Evolutionary conservation across 176 grass and related monocot genomes (phyloP).

Genomic region (Bromus sterilis): DNA sequence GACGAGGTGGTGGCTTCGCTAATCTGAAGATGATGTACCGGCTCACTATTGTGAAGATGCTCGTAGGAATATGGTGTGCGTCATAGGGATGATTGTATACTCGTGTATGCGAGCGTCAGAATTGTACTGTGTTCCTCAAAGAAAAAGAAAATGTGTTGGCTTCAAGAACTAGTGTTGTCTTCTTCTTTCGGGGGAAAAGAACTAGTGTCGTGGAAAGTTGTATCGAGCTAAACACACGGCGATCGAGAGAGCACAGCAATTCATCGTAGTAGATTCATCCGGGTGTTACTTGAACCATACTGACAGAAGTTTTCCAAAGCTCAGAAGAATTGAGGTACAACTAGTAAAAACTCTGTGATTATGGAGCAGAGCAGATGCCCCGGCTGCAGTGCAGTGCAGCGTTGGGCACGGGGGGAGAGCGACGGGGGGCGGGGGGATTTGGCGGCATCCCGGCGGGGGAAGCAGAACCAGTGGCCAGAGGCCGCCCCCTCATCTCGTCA

Average conservation of each 20-base stretch:
- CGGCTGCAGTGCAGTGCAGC: neutral
- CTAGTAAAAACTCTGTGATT: neutral
- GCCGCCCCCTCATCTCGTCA: constrained; percentile 14
- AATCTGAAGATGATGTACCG: too few species aligned
- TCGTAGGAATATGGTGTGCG: too few species aligned
- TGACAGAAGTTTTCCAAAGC: neutral
- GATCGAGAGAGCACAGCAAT: neutral
- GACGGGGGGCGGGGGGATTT: neutral
- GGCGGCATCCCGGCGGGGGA: neutral
- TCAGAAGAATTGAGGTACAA: neutral
- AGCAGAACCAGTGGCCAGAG: constrained; percentile 31
- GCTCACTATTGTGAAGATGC: too few species aligned
- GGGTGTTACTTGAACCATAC: neutral
- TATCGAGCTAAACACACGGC: neutral
- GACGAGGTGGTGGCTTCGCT: too few species aligned
- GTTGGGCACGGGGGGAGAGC: neutral
- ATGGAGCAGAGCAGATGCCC: neutral
- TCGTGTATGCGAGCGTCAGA: too few species aligned
- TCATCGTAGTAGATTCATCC: neutral
- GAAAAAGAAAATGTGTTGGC: too few species aligned
- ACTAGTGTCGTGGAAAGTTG: too few species aligned
- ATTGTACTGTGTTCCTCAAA: too few species aligned
- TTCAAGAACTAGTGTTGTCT: neutral
- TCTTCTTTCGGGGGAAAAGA: neutral
- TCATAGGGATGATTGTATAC: too few species aligned